Conservation (phyloP, 768 basidiomycete species). For the Leccinellum rugosiceps region DNA sequence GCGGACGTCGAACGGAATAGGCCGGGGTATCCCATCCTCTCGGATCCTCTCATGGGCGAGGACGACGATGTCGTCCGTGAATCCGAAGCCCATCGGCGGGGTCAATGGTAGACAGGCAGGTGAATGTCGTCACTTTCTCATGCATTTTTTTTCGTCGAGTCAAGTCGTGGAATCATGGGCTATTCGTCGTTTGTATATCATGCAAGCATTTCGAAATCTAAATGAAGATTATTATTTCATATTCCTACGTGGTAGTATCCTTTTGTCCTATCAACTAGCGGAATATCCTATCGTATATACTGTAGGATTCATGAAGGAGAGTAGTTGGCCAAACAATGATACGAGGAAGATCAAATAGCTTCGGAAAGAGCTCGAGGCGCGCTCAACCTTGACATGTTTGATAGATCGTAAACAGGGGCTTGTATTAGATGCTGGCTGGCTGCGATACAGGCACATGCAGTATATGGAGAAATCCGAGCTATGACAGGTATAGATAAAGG, state of each 20-base stretch:
- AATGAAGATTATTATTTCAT: background rate
- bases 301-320: too few species aligned
- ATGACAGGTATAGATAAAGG: too few species aligned
- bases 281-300: background rate
- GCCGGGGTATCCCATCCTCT: slow-evolving; percentile 5
- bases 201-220: background rate
- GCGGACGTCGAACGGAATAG: slow-evolving; percentile 12
- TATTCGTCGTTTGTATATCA: too few species aligned
- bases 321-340: too few species aligned
- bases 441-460: too few species aligned
- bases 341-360: too few species aligned
- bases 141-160: background rate
- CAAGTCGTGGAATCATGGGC: too few species aligned
- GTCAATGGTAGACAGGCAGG: background rate
- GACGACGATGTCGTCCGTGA: slow-evolving; percentile 9
- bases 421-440: too few species aligned
- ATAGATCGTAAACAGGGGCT: too few species aligned
- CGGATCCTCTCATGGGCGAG: slow-evolving; percentile 14
- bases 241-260: background rate
- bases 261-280: background rate
- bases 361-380: too few species aligned
- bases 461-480: too few species aligned
- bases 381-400: too few species aligned
- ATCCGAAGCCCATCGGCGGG: background rate
- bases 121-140: background rate